Percentiles rank a stretch among this genome's conserved stretches.
These are phyloP conservation scores for Paradendryphiella salina DNA, from an alignment of 2,329 filamentous ascomycete genomes.

Conservation along the genomic window DNA sequence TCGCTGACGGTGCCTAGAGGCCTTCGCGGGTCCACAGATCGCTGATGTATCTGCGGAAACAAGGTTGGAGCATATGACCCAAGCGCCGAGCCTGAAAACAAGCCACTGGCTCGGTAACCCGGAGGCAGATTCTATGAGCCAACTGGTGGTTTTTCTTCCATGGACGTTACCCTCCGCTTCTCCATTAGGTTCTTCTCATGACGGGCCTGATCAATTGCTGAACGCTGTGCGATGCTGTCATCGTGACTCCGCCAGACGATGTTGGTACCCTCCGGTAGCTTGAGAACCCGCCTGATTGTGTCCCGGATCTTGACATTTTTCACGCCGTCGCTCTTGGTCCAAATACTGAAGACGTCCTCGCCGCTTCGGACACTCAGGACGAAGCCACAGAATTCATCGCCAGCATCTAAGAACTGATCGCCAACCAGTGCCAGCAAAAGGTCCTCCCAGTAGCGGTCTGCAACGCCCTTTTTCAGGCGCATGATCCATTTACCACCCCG, in stretches of 20 bases:
- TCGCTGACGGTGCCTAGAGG: not conserved
- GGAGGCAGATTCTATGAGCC: conserved; percentile 24
- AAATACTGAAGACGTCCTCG: conserved; percentile 96
- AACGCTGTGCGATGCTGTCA: conserved; percentile 89
- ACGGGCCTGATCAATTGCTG: conserved; percentile 85
- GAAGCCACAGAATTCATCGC: conserved; percentile 91
- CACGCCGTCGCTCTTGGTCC: conserved; percentile 91
- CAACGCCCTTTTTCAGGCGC: conserved; percentile 93
- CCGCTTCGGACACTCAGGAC: conserved; percentile 93
- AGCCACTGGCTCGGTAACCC: not conserved
- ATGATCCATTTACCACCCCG: conserved; percentile 97
- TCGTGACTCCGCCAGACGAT: conserved; percentile 97
- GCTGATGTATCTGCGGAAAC: not conserved
- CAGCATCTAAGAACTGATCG: conserved; percentile 89
- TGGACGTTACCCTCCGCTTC: conserved; percentile 49
- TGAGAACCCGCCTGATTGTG: conserved; percentile 87
- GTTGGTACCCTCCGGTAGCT: conserved; percentile 83
- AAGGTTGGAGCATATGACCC: not conserved
- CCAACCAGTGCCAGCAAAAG: conserved; percentile 87
- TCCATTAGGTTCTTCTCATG: conserved; percentile 71
- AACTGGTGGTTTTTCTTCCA: conserved; percentile 40
- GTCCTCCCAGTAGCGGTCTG: conserved; percentile 96
- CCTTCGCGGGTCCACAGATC: not conserved
- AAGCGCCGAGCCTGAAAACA: not conserved
- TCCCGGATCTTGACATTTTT: conserved; percentile 97